Evolutionary conservation across 129 eudicot genomes (phyloP), one percentile per base, ranked within the genome.

Genomic region (Flaveria trinervia): DNA sequence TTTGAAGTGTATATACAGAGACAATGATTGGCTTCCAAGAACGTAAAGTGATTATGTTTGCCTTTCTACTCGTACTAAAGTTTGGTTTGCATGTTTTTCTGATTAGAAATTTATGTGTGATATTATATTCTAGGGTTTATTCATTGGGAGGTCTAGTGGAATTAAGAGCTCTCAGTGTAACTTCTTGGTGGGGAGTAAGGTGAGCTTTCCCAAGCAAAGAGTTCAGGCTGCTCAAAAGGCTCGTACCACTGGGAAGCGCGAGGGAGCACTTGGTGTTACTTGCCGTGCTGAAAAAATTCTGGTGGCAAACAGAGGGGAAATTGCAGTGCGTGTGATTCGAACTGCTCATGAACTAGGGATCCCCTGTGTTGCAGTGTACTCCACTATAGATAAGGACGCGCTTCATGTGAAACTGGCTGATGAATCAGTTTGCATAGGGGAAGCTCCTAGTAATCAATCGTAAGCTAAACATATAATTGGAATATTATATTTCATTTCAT

Each of bases 381-480:
- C 98, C 52, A 93, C 97, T 11, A 93, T 93, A 15, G 98, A 93
- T 80, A 93, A 90, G 77, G 98, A 93, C 83, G 97, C 98, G 26
- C 97, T 93, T 78, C 98, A 93, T 81, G 98, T 93, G 73, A 93
- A 93, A 76, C 82, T 93, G 52, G 98, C 98, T 67, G 98, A 93
- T 81, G 98, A 93, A 70, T 77, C 98, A 48, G 97, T 93, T 80
- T 93, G 98, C 83, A 93, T 93, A 62, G 98, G 98, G 44, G 98
- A 93, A 90, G 98, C 97, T 71, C 97, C 98, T 16, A 93, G 98
- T 79, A 93, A 62, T 77, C 97, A 93, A 84, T 93, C 98, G 98
- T 93, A 87, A 83, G 98, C 85, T 52, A 64, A 18, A 60, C 15
- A 46, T 39, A 12, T 14, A 16, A 16, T 26, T 28, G 36, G 41